Conservation (phyloP, 2,329 filamentous ascomycete genomes). For the Phoma herbarum region DNA sequence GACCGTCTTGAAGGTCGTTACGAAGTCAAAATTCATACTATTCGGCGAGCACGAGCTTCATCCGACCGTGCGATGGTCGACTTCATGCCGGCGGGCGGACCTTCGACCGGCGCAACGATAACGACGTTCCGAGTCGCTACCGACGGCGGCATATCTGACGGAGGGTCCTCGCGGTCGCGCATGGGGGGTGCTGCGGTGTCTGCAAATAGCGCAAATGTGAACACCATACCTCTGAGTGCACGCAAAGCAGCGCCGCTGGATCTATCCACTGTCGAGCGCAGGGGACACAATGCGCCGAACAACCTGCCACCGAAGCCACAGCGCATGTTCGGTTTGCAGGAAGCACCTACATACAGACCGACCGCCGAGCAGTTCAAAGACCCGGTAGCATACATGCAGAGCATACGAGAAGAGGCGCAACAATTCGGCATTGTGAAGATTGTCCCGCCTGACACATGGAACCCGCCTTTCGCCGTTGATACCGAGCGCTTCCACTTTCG, state of each 20-base stretch:
- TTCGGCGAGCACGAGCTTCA: conserved; percentile 36
- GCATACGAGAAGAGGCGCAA: conserved; percentile 84
- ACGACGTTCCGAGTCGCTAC: conserved; percentile 51
- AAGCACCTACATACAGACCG: conserved; percentile 89
- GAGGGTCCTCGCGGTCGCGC: conserved; percentile 37
- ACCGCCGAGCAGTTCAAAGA: conserved; percentile 95
- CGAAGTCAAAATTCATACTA: background rate
- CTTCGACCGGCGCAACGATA: conserved; percentile 46
- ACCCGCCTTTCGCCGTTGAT: conserved; percentile 93
- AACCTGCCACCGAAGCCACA: conserved; percentile 79
- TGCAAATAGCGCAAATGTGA: conserved; percentile 46
- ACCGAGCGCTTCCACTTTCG: conserved; percentile 98
- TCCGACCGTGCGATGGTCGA: conserved; percentile 47
- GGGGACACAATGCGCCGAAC: conserved; percentile 79
- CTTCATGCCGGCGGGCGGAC: conserved; percentile 44
- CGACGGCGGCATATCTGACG: conserved; percentile 36
- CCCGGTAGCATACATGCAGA: conserved; percentile 91
- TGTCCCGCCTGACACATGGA: conserved; percentile 92
- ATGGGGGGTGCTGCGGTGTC: conserved; percentile 40
- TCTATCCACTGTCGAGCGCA: conserved; percentile 87
- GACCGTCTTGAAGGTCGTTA: conserved; percentile 21
- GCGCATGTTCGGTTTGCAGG: conserved; percentile 83
- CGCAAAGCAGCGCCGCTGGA: conserved; percentile 76
- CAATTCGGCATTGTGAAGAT: conserved; percentile 96
- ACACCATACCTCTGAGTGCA: conserved; percentile 68